Conservation (phyloP, 495 filamentous ascomycete species). For the Astrothelium macrocarpum region DNA sequence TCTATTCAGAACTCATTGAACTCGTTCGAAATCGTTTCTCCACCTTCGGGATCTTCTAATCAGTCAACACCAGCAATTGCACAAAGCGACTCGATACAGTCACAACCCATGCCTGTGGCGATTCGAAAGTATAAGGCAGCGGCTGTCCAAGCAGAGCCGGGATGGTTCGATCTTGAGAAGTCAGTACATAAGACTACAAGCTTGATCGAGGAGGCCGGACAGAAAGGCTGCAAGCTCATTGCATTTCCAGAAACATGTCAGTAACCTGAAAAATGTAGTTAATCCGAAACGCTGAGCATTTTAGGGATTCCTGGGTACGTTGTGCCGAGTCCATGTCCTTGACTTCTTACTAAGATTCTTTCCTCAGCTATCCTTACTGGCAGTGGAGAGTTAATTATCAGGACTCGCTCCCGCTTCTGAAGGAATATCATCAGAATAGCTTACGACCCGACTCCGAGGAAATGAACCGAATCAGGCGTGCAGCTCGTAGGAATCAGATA, state of each 20-base stretch:
- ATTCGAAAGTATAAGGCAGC: slow-evolving; percentile 1
- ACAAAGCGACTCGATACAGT: background rate
- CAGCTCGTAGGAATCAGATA: slow-evolving; percentile 37
- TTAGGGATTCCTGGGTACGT: slow-evolving; percentile 48
- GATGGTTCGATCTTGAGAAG: slow-evolving; percentile 43
- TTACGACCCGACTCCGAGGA: slow-evolving; percentile 37
- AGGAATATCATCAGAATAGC: slow-evolving; percentile 45
- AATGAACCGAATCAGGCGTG: slow-evolving; percentile 37
- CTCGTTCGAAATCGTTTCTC: slow-evolving; percentile 1
- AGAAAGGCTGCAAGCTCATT: slow-evolving; percentile 41
- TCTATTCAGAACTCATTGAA: slow-evolving; percentile 1
- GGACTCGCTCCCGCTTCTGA: slow-evolving; percentile 29
- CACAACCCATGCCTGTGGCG: background rate
- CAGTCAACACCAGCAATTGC: background rate
- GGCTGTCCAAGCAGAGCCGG: slow-evolving; percentile 33
- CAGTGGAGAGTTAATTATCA: slow-evolving; percentile 15
- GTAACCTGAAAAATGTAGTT: background rate
- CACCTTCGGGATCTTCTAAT: background rate
- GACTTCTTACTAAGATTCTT: background rate
- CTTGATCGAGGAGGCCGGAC: slow-evolving; percentile 45
- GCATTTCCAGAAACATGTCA: slow-evolving; percentile 47
- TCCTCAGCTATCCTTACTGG: background rate
- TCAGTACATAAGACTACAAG: slow-evolving; percentile 42
- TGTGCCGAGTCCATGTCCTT: slow-evolving; percentile 38
- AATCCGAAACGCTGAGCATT: slow-evolving; percentile 22